Evolutionary conservation across 345 rosid species (phyloP).

Genomic region (Camelina hispida): DNA sequence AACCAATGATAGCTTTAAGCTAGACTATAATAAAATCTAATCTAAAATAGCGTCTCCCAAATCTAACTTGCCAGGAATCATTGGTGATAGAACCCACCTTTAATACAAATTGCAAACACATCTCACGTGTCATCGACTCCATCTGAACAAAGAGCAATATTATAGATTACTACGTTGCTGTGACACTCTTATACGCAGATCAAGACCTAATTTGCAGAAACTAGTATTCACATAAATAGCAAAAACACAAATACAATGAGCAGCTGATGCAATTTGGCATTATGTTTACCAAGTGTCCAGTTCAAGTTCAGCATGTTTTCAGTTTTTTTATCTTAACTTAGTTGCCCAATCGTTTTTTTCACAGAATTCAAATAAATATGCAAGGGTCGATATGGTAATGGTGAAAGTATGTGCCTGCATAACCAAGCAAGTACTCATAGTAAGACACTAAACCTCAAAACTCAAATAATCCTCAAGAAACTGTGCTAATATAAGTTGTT

Average conservation of each 20-base stretch:
- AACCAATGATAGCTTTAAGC: conserved; percentile 4
- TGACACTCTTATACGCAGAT: not conserved
- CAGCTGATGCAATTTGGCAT: not conserved
- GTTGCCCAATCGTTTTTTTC: not conserved
- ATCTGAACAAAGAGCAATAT: not conserved
- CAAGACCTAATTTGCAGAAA: not conserved
- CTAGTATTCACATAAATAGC: not conserved
- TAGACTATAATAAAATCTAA: not conserved
- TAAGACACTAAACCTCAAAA: not conserved
- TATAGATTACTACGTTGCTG: not conserved
- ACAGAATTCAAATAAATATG: too few relatives aligned
- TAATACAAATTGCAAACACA: not conserved
- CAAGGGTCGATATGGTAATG: not conserved
- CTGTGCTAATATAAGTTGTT: not conserved
- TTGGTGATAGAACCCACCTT: not conserved
- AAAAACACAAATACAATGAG: not conserved
- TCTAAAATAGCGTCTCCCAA: not conserved
- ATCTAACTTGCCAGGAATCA: not conserved
- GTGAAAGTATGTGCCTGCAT: not conserved
- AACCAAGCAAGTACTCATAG: not conserved
- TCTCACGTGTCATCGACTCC: conserved; percentile 10
- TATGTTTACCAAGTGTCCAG: not conserved
- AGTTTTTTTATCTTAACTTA: not conserved
- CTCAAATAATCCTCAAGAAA: not conserved
- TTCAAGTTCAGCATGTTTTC: not conserved